These are phyloP conservation scores for Heterobasidion occidentale DNA, from an alignment of 1,284 basidiomycete species.

Conservation along the genomic window DNA sequence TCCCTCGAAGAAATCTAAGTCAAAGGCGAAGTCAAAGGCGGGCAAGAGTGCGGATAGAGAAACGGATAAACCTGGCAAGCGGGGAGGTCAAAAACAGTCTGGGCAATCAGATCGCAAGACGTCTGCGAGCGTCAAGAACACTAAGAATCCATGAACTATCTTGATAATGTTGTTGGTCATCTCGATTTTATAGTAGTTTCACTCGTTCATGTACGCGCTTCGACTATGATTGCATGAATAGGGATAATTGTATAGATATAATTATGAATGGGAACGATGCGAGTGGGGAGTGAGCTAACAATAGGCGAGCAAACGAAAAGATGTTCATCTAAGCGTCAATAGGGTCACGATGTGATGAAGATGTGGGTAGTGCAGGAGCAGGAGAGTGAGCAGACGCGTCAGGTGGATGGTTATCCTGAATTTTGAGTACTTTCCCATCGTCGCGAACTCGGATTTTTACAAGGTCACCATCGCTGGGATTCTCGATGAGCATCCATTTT, in stretches of 20 bases:
- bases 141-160: not conserved
- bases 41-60: too few species aligned
- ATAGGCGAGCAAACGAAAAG: too few species aligned
- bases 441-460: conserved; percentile 44
- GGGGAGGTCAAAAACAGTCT: not conserved
- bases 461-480: conserved; percentile 49
- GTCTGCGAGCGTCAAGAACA: not conserved
- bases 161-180: too few species aligned
- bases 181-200: too few species aligned
- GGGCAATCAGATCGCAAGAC: not conserved
- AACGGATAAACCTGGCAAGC: too few species aligned
- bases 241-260: not conserved
- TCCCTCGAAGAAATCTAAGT: not conserved
- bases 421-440: conserved; percentile 37
- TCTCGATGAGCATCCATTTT: not conserved
- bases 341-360: too few species aligned
- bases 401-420: conserved; percentile 50
- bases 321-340: too few species aligned
- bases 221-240: not conserved
- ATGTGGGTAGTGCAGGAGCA: not conserved
- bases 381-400: conserved; percentile 23
- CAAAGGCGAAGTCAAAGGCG: not conserved
- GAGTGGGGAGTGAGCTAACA: not conserved
- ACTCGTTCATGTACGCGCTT: not conserved
- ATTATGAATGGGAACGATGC: not conserved